Evolutionary conservation across 1,284 basidiomycete species (phyloP).

Genomic region (Naganishia liquefaciens): DNA sequence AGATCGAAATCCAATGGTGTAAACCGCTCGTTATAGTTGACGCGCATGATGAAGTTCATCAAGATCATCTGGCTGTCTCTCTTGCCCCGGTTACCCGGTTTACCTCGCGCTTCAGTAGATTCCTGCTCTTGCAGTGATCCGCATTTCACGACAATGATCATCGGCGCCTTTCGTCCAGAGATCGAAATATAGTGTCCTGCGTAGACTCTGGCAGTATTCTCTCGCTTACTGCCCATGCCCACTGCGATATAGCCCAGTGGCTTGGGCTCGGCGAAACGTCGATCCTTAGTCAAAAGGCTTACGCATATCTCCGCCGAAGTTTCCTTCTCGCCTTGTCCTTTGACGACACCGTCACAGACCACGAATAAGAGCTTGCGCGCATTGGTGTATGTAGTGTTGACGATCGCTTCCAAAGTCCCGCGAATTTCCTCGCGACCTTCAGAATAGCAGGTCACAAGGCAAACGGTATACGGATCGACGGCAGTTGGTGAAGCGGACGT

Average conservation of each 20-base stretch:
- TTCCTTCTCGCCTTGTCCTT: constrained; percentile 88
- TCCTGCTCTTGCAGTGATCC: constrained; percentile 64
- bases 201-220: constrained; percentile 97
- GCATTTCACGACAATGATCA: constrained; percentile 96
- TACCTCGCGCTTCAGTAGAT: constrained; percentile 57
- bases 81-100: constrained; percentile 97
- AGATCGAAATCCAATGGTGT: constrained; percentile 95
- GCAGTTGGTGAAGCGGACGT: constrained; percentile 64
- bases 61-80: constrained; percentile 97
- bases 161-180: constrained; percentile 82
- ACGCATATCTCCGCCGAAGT: constrained; percentile 98
- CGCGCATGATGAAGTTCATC: constrained; percentile 99
- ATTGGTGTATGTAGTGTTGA: constrained; percentile 86
- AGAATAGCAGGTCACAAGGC: constrained; percentile 95
- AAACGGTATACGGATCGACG: constrained; percentile 89
- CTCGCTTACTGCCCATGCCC: constrained; percentile 80
- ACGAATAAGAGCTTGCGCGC: constrained; percentile 88
- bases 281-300: constrained; percentile 85
- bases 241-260: constrained; percentile 95
- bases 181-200: constrained; percentile 88
- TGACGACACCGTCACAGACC: constrained; percentile 98
- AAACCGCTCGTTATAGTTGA: constrained; percentile 99
- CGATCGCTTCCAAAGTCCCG: constrained; percentile 90
- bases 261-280: constrained; percentile 82
- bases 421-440: constrained; percentile 91